Percentiles rank a stretch among this genome's conserved stretches.
phyloP scores from a whole-genome alignment of 352 stramenopile genomes.

The Phytophthora gonapodyides region DNA sequence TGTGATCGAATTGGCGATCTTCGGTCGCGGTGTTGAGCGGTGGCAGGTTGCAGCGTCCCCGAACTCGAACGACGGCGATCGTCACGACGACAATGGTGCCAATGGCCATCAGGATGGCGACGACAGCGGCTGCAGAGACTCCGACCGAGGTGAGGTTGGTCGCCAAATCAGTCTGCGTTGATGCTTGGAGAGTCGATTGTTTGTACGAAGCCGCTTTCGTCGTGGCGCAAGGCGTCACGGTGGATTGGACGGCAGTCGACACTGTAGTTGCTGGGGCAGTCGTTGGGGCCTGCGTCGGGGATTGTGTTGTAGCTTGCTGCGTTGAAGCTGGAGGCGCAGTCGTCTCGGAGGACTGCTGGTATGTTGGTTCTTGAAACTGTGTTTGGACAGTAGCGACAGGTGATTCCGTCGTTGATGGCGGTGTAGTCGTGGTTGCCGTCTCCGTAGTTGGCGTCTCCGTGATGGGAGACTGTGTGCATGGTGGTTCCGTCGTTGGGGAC shows the following conservation, averaged over 20 bases:
- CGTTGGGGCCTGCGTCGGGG: background rate
- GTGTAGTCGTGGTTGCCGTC: background rate
- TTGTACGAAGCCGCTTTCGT: background rate
- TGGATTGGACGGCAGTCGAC: background rate
- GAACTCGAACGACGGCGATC: conserved; percentile 18
- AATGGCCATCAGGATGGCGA: conserved; percentile 26
- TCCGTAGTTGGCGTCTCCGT: conserved; percentile 2
- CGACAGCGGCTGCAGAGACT: conserved; percentile 26
- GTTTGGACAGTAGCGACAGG: conserved; percentile 3
- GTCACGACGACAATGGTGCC: conserved; percentile 23
- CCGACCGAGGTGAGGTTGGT: conserved; percentile 12
- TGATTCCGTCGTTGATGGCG: background rate
- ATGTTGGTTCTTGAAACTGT: conserved; percentile 5
- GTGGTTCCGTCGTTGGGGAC: background rate
- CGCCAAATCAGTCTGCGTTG: conserved; percentile 10
- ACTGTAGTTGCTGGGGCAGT: background rate
- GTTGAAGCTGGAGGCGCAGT: background rate
- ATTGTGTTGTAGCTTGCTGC: background rate
- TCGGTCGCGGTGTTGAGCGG: background rate
- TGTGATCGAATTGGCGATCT: conserved; percentile 19
- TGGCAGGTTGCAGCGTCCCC: conserved; percentile 1
- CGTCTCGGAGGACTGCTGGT: background rate
- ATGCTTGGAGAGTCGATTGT: conserved; percentile 13
- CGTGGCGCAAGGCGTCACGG: conserved; percentile 11
- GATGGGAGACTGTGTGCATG: background rate